A percentile compares a stretch with the other conserved stretches of the same genome.
Evolutionary conservation across 129 eudicot species (phyloP).

Genomic region (Smallanthus sonchifolius): DNA sequence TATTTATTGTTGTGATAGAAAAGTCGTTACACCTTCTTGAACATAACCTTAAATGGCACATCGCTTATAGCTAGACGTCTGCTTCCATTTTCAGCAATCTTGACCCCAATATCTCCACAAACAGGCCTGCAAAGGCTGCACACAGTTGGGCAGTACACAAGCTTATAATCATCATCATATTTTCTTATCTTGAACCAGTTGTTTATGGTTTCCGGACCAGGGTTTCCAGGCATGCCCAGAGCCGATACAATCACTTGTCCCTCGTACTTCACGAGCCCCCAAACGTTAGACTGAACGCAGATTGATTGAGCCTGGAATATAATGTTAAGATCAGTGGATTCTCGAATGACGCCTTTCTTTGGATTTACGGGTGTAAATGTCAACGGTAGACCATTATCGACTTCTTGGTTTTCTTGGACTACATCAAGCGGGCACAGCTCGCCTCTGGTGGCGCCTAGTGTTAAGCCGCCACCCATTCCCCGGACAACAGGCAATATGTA

Average conservation of each 20-base stretch:
- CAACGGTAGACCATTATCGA: constrained; percentile 34
- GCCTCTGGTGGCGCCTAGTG: constrained; percentile 29
- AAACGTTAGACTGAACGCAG: constrained; percentile 42
- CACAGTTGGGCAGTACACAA: constrained; percentile 46
- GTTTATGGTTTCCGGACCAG: constrained; percentile 34
- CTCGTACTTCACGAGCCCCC: constrained; percentile 38
- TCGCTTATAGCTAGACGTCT: constrained; percentile 35
- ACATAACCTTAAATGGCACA: constrained; percentile 38
- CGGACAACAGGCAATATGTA: constrained; percentile 52
- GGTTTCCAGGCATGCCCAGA: constrained; percentile 48
- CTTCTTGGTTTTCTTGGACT: constrained; percentile 40
- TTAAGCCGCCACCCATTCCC: constrained; percentile 62
- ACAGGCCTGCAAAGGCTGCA: constrained; percentile 36
- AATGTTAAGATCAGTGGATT: constrained; percentile 49
- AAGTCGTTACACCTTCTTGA: constrained; percentile 29
- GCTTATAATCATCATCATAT: constrained; percentile 34
- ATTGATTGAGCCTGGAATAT: constrained; percentile 31
- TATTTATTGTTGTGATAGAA: neutral
- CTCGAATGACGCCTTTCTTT: constrained; percentile 42
- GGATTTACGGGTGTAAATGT: constrained; percentile 41
- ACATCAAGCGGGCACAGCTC: constrained; percentile 45
- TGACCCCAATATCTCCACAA: constrained; percentile 45
- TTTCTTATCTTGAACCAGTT: constrained; percentile 58
- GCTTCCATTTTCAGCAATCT: constrained; percentile 29
- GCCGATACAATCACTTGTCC: constrained; percentile 28